Conservation (phyloP, 768 basidiomycete genomes). For the Boletus fagicola region DNA sequence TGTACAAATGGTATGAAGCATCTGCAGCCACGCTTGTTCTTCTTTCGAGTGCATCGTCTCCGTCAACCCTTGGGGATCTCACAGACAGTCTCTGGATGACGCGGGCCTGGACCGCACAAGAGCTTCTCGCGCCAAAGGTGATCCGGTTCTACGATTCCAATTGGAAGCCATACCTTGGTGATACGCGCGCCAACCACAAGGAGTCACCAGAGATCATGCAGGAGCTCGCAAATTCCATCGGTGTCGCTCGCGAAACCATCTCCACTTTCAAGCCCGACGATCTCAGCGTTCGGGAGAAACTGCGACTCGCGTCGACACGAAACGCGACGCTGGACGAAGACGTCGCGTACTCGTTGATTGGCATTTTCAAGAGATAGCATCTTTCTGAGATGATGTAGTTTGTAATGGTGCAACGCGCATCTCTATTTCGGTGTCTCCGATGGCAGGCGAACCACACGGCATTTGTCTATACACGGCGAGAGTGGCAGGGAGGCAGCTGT, state of each 20-base stretch:
- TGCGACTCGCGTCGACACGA: constrained; percentile 10
- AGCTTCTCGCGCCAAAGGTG: neutral
- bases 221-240: neutral
- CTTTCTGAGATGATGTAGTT: too few species aligned
- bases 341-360: constrained; percentile 11
- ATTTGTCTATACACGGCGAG: too few species aligned
- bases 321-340: constrained; percentile 4
- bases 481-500: too few species aligned
- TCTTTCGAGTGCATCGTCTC: neutral
- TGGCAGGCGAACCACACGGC: too few species aligned
- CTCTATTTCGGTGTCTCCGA: too few species aligned
- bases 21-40: neutral
- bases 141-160: neutral
- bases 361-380: constrained; percentile 14
- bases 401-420: too few species aligned
- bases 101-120: neutral
- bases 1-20: neutral
- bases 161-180: neutral
- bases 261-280: neutral
- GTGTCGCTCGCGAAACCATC: neutral
- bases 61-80: neutral
- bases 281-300: constrained; percentile 3
- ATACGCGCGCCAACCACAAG: neutral
- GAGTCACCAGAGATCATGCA: neutral
- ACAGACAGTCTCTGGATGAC: neutral